Conservation (phyloP, 352 stramenopile species). For the Phytopythium sindhum region DNA sequence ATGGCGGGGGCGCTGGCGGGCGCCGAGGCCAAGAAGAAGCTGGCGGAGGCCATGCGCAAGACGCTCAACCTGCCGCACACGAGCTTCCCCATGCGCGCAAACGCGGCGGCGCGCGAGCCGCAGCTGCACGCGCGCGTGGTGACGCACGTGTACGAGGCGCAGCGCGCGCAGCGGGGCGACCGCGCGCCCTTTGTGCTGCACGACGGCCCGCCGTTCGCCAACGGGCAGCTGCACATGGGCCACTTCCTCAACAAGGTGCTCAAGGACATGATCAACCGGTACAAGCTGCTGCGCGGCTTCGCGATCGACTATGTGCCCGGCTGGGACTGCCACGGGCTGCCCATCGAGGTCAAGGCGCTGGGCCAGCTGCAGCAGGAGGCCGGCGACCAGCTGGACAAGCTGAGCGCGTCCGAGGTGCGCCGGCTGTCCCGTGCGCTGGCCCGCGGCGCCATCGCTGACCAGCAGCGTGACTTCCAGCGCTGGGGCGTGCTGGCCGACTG, state of each 20-base stretch:
- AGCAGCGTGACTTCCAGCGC: slow-evolving; percentile 91
- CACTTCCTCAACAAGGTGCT: slow-evolving; percentile 92
- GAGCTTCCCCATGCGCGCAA: slow-evolving; percentile 96
- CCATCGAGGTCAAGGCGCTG: slow-evolving; percentile 98
- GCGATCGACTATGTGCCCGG: slow-evolving; percentile 95
- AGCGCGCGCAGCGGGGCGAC: slow-evolving; percentile 21
- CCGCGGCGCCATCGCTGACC: slow-evolving; percentile 89
- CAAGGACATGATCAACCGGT: slow-evolving; percentile 99
- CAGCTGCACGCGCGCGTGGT: slow-evolving; percentile 69
- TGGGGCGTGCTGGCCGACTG: slow-evolving; percentile 94
- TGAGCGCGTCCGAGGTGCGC: slow-evolving; percentile 92
- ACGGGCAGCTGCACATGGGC: slow-evolving; percentile 98
- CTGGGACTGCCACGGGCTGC: slow-evolving; percentile 99
- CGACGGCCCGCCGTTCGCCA: slow-evolving; percentile 98
- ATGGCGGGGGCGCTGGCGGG: slow-evolving; percentile 4
- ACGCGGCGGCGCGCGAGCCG: slow-evolving; percentile 80
- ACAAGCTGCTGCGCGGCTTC: slow-evolving; percentile 92
- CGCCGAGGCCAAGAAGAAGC: slow-evolving; percentile 46
- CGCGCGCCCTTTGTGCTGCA: slow-evolving; percentile 91
- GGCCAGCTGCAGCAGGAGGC: slow-evolving; percentile 82
- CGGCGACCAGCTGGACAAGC: slow-evolving; percentile 14
- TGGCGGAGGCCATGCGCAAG: slow-evolving; percentile 73
- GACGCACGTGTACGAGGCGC: slow-evolving; percentile 49
- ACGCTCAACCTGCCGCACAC: slow-evolving; percentile 96
- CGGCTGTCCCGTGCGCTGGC: slow-evolving; percentile 91